These are phyloP conservation scores for Botryobasidium botryosum DNA, from an alignment of 768 basidiomycete genomes.

Conservation along the genomic window DNA sequence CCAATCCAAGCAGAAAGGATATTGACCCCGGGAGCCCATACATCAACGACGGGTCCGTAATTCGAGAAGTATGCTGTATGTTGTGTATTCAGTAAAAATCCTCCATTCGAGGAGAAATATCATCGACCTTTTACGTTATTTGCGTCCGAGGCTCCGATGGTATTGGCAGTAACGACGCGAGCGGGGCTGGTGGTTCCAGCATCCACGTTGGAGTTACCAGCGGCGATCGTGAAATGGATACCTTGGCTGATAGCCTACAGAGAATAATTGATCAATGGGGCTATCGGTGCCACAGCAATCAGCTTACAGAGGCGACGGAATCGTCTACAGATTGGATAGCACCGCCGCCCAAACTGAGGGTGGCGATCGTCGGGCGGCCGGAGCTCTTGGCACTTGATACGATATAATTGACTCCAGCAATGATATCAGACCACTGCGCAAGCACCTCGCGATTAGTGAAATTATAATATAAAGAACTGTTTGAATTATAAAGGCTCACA, in stretches of 20 bases:
- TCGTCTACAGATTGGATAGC: constrained; percentile 18
- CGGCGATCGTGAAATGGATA: constrained; percentile 11
- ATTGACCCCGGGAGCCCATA: constrained; percentile 8
- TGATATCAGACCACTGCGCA: constrained; percentile 12
- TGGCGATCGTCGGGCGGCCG: constrained; percentile 21
- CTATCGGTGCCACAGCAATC: not conserved
- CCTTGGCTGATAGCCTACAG: constrained; percentile 8
- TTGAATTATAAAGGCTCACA: no score
- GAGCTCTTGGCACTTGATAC: constrained; percentile 11
- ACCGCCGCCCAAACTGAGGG: constrained; percentile 24
- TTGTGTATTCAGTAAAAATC: constrained; percentile 6
- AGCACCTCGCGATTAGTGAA: no score
- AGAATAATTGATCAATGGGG: no score
- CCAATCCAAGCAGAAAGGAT: constrained; percentile 8
- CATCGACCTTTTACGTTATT: constrained; percentile 6
- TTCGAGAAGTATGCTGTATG: no score
- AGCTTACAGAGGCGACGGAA: constrained; percentile 18
- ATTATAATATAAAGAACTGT: no score
- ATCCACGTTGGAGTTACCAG: constrained; percentile 11
- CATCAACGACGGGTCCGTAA: no score
- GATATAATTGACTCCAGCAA: constrained; percentile 23
- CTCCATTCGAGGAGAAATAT: constrained; percentile 10
- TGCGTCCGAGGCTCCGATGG: constrained; percentile 11
- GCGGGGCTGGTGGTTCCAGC: constrained; percentile 11
- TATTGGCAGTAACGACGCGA: constrained; percentile 10